Base-by-base conservation (phyloP, 2,329 filamentous ascomycete genomes). In the Ophiostoma sp. region DNA sequence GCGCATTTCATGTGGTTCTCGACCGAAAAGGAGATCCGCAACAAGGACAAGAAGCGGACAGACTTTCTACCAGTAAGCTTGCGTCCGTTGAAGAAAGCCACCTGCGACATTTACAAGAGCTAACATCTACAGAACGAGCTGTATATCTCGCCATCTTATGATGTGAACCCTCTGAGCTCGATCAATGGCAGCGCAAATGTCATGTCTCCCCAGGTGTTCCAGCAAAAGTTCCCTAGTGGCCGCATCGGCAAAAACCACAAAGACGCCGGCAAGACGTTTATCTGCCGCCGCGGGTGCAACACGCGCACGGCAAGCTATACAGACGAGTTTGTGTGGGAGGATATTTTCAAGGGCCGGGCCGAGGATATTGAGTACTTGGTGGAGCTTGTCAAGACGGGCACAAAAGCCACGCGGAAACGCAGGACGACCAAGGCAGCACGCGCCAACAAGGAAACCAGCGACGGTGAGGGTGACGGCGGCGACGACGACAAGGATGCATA, bases 1-100 rank as follows among this genome's bases (percentile, higher is more conserved):
- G 94, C 91, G 70, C 91, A 90, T 73, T 95, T 99, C 77, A 90
- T 97, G 85, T 99, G 95, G 95, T 97, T 99, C 77, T 93, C 92
- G 0, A 93, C 92, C 0, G 91, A 96, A 76, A 91, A 90, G 76
- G 94, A 98, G 80, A 92, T 97, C 72, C 87, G 90, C 36, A 95
- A 92, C 75, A 90, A 89, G 77, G 86, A 88, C 71, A 94, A 92
- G 80, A 96, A 95, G 81, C 85, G 93, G 76, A 85, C 83, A 15
- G 95, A 99, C 79, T 92, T 87, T 71, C 79, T 96, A 68, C 87
- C 87, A 76, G 88, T 91, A 67, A 60, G 68, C 33, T 39, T 33
- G 13, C 36, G 36, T 39, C 17, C 17, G 17, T 7, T 48, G 4
- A 48, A 48, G 44, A 48, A 48, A 48, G 6, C 17, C 44, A 44